These are phyloP conservation scores for Aspergillus sp. DNA, from an alignment of 2,329 filamentous ascomycete genomes.

Conservation along the genomic window DNA sequence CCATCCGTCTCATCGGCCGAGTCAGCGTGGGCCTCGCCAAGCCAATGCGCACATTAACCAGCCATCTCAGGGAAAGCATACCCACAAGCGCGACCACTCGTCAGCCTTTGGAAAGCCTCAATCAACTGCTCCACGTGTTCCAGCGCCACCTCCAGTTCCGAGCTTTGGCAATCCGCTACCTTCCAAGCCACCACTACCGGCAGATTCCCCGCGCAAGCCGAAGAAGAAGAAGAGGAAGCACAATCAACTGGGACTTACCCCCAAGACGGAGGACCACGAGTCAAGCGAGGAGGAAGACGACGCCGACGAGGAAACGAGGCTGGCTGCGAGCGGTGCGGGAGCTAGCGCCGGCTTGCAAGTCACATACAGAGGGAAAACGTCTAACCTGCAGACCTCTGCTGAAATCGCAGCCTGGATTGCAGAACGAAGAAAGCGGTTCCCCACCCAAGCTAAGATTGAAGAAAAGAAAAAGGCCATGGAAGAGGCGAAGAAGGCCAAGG, in stretches of 20 bases:
- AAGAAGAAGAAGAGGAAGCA: conserved; percentile 50
- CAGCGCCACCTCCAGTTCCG: conserved; percentile 50
- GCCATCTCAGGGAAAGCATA: conserved; percentile 22
- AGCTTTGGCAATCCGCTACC: conserved; percentile 51
- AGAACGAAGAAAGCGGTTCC: conserved; percentile 78
- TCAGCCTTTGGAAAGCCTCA: conserved; percentile 43
- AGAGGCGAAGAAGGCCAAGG: conserved; percentile 60
- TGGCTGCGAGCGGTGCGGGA: conserved; percentile 34
- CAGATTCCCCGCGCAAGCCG: conserved; percentile 39
- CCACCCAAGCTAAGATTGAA: conserved; percentile 71
- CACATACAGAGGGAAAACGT: conserved; percentile 60
- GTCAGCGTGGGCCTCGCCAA: conserved; percentile 29
- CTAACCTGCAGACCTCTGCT: conserved; percentile 58
- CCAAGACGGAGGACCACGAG: conserved; percentile 50
- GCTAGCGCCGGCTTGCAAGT: conserved; percentile 49
- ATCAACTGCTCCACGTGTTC: conserved; percentile 34
- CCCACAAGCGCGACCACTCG: conserved; percentile 43
- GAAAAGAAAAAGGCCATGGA: conserved; percentile 68
- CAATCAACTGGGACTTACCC: conserved; percentile 54
- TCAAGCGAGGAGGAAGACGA: conserved; percentile 53
- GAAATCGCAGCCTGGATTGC: conserved; percentile 81
- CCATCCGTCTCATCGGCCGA: conserved; percentile 39
- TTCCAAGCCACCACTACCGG: conserved; percentile 45
- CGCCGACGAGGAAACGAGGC: conserved; percentile 49
- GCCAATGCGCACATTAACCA: conserved; percentile 31